These are phyloP conservation scores for Boletales sp. DNA, from an alignment of 768 basidiomycete genomes.

Conservation along the genomic window DNA sequence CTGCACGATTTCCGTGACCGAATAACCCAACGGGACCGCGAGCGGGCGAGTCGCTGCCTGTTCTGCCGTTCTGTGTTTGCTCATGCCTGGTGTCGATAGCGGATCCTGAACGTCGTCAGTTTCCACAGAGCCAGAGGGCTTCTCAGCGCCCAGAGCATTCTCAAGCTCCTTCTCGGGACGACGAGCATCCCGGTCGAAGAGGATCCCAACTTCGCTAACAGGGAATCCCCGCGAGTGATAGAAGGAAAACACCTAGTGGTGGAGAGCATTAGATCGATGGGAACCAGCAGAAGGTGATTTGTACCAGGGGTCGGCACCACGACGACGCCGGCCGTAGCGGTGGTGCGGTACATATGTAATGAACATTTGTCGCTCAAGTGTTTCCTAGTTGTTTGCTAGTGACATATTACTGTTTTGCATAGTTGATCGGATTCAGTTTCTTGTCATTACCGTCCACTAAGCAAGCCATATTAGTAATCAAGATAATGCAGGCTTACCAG, in stretches of 20 bases:
- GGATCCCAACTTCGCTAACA: conserved; percentile 18
- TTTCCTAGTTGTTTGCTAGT: too few species aligned
- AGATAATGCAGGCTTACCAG: too few species aligned
- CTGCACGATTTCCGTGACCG: conserved; percentile 21
- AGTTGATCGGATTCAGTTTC: too few species aligned
- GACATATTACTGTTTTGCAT: too few species aligned
- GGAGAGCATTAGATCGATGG: conserved; percentile 13
- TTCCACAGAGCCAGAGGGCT: conserved; percentile 22
- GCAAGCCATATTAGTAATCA: too few species aligned
- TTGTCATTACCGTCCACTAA: too few species aligned
- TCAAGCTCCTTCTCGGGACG: conserved; percentile 20
- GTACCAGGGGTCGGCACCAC: not conserved
- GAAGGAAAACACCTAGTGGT: conserved; percentile 8
- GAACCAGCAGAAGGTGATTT: not conserved
- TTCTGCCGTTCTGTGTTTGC: not conserved
- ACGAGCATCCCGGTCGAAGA: conserved; percentile 14
- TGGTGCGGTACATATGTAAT: too few species aligned
- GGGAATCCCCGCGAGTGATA: conserved; percentile 9
- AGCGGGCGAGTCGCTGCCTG: conserved; percentile 6
- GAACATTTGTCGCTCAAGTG: too few species aligned
- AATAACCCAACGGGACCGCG: conserved; percentile 11
- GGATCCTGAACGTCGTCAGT: conserved; percentile 20
- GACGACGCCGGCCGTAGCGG: not conserved
- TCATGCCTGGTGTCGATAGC: conserved; percentile 8
- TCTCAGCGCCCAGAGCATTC: conserved; percentile 15